Conservation (phyloP, 768 basidiomycete genomes). For the Naganishia vishniacii region DNA sequence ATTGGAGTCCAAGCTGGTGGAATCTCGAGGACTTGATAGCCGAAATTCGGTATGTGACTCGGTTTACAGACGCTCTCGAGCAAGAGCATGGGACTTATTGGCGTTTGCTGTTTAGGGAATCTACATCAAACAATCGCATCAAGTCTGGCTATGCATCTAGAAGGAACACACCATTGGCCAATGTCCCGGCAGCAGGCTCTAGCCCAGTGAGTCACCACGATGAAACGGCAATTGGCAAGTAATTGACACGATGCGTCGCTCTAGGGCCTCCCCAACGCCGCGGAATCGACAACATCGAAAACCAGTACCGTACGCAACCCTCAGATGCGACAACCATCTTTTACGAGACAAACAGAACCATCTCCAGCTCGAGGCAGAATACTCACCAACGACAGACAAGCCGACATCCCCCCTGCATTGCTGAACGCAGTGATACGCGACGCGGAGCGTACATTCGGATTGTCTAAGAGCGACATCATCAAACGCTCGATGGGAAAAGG, state of each 20-base stretch:
- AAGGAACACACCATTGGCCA: neutral
- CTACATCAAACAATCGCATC: conserved; percentile 21
- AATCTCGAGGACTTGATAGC: conserved; percentile 23
- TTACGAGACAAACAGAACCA: neutral
- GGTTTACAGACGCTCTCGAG: neutral
- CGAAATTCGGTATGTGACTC: conserved; percentile 19
- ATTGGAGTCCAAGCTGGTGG: conserved; percentile 19
- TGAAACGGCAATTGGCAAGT: too few relatives aligned
- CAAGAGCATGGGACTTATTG: neutral
- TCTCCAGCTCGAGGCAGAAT: neutral
- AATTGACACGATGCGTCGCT: too few relatives aligned
- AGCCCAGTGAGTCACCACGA: neutral
- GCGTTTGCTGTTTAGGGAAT: neutral
- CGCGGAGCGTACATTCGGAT: neutral
- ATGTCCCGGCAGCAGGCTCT: neutral
- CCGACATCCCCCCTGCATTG: neutral
- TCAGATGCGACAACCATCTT: neutral
- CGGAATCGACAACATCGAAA: neutral
- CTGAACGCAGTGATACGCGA: conserved; percentile 16
- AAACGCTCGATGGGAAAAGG: neutral
- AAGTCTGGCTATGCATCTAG: conserved; percentile 18
- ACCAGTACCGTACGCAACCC: too few relatives aligned
- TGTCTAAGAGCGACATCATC: neutral
- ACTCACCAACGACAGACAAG: neutral
- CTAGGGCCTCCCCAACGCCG: conserved; percentile 10